Evolutionary conservation across 768 basidiomycete genomes (phyloP).

Genomic region (Holtermannia corniformis): DNA sequence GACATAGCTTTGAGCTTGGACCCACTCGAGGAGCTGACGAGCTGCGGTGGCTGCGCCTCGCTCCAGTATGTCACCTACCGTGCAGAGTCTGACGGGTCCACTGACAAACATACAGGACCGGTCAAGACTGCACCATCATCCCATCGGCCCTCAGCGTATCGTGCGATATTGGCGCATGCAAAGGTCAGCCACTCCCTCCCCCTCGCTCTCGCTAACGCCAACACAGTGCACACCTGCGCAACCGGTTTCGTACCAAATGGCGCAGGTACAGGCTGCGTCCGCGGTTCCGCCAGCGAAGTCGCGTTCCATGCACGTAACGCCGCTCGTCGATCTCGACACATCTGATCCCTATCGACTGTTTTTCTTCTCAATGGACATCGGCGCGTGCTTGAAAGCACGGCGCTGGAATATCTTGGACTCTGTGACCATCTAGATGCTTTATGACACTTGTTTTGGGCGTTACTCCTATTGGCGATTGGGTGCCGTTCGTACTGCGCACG

Average conservation of each 20-base stretch:
- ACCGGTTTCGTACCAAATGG: background rate
- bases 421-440: too few species aligned
- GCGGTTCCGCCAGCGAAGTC: background rate
- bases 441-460: too few species aligned
- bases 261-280: background rate
- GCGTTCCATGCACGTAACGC: too few species aligned
- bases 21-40: slow-evolving; percentile 15
- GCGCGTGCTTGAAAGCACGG: too few species aligned
- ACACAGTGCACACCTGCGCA: background rate
- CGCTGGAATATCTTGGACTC: too few species aligned
- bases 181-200: slow-evolving; percentile 10
- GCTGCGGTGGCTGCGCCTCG: slow-evolving; percentile 19
- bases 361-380: too few species aligned
- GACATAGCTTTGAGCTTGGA: slow-evolving; percentile 9
- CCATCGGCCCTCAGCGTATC: slow-evolving; percentile 10
- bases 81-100: background rate
- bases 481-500: too few species aligned
- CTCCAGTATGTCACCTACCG: slow-evolving; percentile 12
- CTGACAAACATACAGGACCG: slow-evolving; percentile 4
- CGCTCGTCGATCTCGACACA: too few species aligned
- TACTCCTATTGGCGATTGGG: too few species aligned
- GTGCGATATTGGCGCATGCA: slow-evolving; percentile 11
- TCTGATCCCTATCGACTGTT: too few species aligned
- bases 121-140: slow-evolving; percentile 18
- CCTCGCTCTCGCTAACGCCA: background rate